Evolutionary conservation across 345 rosid genomes (phyloP).

Genomic region (Citrus cavaleriei): DNA sequence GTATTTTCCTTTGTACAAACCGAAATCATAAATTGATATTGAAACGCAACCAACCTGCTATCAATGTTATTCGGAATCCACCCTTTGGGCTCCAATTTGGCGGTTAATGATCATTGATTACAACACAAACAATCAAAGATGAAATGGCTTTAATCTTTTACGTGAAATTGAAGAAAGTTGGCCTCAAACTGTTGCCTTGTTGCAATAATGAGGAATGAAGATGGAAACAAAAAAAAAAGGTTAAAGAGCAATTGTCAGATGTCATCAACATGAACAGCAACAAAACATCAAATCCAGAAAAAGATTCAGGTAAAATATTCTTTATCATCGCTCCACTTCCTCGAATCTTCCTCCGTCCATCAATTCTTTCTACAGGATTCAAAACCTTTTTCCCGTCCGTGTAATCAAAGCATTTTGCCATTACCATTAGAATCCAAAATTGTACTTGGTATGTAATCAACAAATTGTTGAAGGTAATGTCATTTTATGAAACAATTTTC

Average conservation of each 20-base stretch:
- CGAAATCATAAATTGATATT: background rate
- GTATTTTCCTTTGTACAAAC: background rate
- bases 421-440: background rate
- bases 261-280: background rate
- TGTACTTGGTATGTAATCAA: background rate
- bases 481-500: background rate
- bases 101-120: too few species aligned
- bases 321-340: background rate
- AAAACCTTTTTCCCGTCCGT: background rate
- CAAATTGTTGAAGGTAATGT: background rate
- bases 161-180: background rate
- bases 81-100: too few species aligned
- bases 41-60: background rate
- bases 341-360: constrained; percentile 5
- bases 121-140: too few species aligned
- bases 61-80: background rate
- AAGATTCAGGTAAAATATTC: background rate
- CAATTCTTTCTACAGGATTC: background rate
- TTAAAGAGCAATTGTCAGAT: background rate
- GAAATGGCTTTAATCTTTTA: background rate
- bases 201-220: too few species aligned
- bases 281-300: background rate
- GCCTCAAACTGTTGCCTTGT: background rate
- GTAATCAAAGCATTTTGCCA: background rate
- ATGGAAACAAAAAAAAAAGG: too few species aligned